These are phyloP conservation scores for Tulasnella sp. DNA, from an alignment of 768 basidiomycete species.

Conservation along the genomic window DNA sequence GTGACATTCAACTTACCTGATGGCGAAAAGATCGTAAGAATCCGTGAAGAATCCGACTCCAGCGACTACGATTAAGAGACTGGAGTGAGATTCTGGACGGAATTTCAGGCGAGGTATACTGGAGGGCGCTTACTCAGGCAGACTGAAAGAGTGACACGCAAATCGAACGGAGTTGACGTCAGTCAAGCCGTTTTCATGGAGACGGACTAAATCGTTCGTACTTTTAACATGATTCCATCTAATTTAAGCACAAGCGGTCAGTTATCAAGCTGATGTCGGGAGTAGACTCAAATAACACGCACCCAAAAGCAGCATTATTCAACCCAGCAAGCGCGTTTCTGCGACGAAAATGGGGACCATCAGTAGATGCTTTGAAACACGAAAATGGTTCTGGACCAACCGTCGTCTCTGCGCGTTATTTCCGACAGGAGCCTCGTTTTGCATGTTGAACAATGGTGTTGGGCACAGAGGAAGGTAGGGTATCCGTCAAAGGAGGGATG, in stretches of 20 bases:
- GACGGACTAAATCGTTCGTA: slow-evolving; percentile 21
- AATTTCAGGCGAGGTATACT: no score
- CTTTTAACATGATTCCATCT: slow-evolving; percentile 78
- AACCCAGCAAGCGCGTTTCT: slow-evolving; percentile 61
- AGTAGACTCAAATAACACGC: slow-evolving; percentile 24
- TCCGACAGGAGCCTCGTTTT: no score
- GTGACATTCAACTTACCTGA: not conserved
- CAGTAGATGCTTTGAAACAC: no score
- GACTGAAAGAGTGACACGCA: no score
- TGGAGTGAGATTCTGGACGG: no score
- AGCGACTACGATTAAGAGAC: slow-evolving; percentile 27
- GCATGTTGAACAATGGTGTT: no score
- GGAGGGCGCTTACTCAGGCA: no score
- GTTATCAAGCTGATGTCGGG: not conserved
- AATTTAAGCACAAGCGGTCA: slow-evolving; percentile 13
- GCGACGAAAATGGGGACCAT: no score
- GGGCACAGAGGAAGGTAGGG: no score
- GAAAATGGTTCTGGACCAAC: no score
- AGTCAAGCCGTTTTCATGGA: not conserved
- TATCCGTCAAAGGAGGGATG: no score
- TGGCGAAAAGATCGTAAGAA: slow-evolving; percentile 32
- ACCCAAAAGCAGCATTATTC: slow-evolving; percentile 80
- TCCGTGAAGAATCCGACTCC: slow-evolving; percentile 90
- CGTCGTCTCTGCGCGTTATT: no score
- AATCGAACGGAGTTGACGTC: not conserved